Evolutionary conservation across 176 grass and related monocot species (phyloP), one percentile per base, ranked within the genome.

Genomic region (Tillandsia leiboldiana): DNA sequence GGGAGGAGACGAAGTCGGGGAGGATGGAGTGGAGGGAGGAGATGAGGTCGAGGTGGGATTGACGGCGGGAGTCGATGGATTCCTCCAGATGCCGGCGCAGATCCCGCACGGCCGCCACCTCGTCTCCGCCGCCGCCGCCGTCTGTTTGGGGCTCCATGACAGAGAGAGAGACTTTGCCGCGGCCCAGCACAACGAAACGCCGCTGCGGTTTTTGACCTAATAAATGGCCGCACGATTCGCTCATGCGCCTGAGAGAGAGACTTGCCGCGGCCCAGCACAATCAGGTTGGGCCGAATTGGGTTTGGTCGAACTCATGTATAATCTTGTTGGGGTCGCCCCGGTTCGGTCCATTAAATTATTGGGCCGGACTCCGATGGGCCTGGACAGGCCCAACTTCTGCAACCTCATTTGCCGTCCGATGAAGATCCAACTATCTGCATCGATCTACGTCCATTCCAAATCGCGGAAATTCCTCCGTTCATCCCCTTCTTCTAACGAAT

Each of bases 81-180:
- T 90, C 89, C 68, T 99, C 89, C 65, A 99, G 64, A 49, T 78
- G 79, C 15, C 81, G 79, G 54, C 86, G 83, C 74, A 92, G 84
- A 70, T 93, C 82, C 53, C 84, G 83, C 79, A 93, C 77, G 64
- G 79, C 54, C 26, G 79, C 70, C 20, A 97, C 52, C 62, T 93
- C 87, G 70, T 90, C 84, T 68, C 50, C 70, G 77, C 75, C 85
- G 72, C 56, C 70, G 42, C 33, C 65, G 28, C 66, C 23, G 64
- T 83, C 79, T 26, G 78, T 13, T 49, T 82, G 75, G 63, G 94
- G 10, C 53, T 78, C 82, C 84, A 85, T 92, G 9, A 18, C 22
- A 42, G 56, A n/a, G 20, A 20, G 20, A 20, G 14, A 61, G 0
- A 18, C 17, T n/a, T 20, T 20, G 56, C 56, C 56, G n/a, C 33